phyloP scores from a whole-genome alignment of 1,139 yeast species.

The Debaryomyces nepalensis region DNA sequence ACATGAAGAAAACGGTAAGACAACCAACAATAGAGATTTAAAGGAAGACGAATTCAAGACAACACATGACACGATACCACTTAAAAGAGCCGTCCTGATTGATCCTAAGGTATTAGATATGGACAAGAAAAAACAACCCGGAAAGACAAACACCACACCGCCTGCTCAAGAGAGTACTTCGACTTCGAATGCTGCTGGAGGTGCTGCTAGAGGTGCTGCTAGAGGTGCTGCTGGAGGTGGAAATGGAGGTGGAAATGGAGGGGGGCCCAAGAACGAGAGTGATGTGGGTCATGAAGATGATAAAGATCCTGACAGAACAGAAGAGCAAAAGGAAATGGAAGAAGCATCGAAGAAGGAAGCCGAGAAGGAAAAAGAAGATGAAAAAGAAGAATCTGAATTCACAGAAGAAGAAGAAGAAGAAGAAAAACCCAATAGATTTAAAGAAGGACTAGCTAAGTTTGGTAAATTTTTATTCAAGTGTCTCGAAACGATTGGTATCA shows the following conservation, averaged over 20 bases:
- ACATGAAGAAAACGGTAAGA: constrained; percentile 6
- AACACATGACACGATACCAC: constrained; percentile 23
- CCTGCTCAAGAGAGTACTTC: neutral
- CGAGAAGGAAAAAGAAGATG: constrained; percentile 15
- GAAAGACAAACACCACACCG: constrained; percentile 18
- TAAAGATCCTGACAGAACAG: constrained; percentile 23
- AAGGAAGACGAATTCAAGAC: constrained; percentile 14
- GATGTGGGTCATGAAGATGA: constrained; percentile 26
- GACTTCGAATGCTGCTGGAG: neutral
- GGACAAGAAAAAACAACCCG: constrained; percentile 25
- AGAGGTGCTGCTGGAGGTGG: constrained; percentile 17
- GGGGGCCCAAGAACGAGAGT: constrained; percentile 4
- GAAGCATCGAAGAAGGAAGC: constrained; percentile 8
- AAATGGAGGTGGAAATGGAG: constrained; percentile 15
- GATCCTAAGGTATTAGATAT: constrained; percentile 16
- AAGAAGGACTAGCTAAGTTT: constrained; percentile 18
- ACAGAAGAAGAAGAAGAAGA: constrained; percentile 20
- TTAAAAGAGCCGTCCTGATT: constrained; percentile 19
- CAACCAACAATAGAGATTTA: constrained; percentile 6
- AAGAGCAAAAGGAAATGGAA: constrained; percentile 13
- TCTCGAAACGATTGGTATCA: constrained; percentile 73
- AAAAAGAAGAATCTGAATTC: constrained; percentile 19
- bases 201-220: constrained; percentile 5
- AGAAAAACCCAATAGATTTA: constrained; percentile 20
- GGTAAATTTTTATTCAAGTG: constrained; percentile 52